Percentiles rank a stretch among this genome's conserved stretches.
These are phyloP conservation scores for Auxenochlorella pyrenoidosa DNA, from an alignment of 139 green algal genomes.

Conservation along the genomic window DNA sequence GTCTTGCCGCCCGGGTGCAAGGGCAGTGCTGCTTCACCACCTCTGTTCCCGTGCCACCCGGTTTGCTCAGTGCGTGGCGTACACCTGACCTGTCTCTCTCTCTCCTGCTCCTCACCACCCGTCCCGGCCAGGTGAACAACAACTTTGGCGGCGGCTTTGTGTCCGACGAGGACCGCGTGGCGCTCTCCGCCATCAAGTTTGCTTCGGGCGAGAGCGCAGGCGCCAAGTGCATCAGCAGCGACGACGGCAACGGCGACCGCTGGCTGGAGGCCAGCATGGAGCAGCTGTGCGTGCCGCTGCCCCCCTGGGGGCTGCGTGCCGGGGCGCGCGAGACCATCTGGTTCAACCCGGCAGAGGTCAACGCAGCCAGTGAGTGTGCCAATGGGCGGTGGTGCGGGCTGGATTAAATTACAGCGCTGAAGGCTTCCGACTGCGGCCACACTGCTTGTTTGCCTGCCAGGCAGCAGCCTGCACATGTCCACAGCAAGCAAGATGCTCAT, in stretches of 20 bases:
- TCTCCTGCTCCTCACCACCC: not conserved
- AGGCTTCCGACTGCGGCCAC: not conserved
- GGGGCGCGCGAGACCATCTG: constrained; percentile 88
- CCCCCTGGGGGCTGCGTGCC: constrained; percentile 83
- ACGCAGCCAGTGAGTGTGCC: constrained; percentile 21
- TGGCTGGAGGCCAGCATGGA: constrained; percentile 43
- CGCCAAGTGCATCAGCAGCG: constrained; percentile 9
- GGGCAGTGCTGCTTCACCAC: not conserved
- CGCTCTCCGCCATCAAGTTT: constrained; percentile 85
- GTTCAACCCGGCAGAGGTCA: constrained; percentile 81
- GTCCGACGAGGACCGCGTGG: constrained; percentile 81
- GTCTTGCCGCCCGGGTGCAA: too few species aligned
- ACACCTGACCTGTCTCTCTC: not conserved
- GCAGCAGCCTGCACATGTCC: not conserved
- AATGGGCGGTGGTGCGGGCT: too few species aligned
- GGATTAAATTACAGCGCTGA: too few species aligned
- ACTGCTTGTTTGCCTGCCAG: not conserved
- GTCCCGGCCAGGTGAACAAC: constrained; percentile 3
- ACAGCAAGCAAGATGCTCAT: not conserved
- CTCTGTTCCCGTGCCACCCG: not conserved
- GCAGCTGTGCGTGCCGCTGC: constrained; percentile 83
- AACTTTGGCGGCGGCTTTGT: constrained; percentile 87
- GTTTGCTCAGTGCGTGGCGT: not conserved
- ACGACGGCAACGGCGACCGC: not conserved
- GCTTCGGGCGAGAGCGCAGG: constrained; percentile 69